phyloP scores from a whole-genome alignment of 2,329 filamentous ascomycete genomes.

The Lasiodiplodia sp. region DNA sequence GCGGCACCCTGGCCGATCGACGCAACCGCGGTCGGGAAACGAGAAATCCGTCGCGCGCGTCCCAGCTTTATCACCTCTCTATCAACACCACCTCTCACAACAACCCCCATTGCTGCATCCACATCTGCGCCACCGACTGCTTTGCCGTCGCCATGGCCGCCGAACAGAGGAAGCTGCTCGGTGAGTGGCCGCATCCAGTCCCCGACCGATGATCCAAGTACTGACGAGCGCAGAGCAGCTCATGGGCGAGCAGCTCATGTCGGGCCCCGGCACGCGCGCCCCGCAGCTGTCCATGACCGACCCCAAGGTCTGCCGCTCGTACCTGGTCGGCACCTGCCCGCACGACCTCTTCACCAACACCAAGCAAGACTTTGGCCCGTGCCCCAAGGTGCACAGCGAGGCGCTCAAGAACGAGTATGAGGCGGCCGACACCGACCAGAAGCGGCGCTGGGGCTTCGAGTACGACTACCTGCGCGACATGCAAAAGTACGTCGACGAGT shows the following conservation, averaged over 20 bases:
- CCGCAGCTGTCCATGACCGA: conserved; percentile 88
- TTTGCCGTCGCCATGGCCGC: conserved; percentile 73
- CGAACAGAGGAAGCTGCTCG: conserved; percentile 96
- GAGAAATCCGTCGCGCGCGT: conserved; percentile 22
- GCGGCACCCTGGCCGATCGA: background rate
- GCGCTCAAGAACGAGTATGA: conserved; percentile 90
- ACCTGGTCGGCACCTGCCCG: conserved; percentile 90
- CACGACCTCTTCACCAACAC: conserved; percentile 99
- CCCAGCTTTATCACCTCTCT: conserved; percentile 7
- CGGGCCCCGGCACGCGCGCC: conserved; percentile 74
- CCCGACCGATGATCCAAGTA: conserved; percentile 32
- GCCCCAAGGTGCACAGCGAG: conserved; percentile 87
- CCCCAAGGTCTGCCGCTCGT: conserved; percentile 92
- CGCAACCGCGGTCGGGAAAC: conserved; percentile 1
- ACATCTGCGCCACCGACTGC: conserved; percentile 5
- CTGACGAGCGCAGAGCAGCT: conserved; percentile 74
- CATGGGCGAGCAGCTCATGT: conserved; percentile 78
- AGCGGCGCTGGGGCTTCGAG: conserved; percentile 85
- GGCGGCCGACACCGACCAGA: conserved; percentile 71
- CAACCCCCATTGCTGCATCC: conserved; percentile 27
- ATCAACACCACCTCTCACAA: conserved; percentile 18
- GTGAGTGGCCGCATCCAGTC: conserved; percentile 50
- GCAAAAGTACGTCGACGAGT: conserved; percentile 95
- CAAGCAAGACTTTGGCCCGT: conserved; percentile 93
- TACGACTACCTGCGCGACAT: conserved; percentile 97